These are phyloP conservation scores for Xylaria sp. DNA, from an alignment of 2,329 filamentous ascomycete genomes.

Conservation along the genomic window DNA sequence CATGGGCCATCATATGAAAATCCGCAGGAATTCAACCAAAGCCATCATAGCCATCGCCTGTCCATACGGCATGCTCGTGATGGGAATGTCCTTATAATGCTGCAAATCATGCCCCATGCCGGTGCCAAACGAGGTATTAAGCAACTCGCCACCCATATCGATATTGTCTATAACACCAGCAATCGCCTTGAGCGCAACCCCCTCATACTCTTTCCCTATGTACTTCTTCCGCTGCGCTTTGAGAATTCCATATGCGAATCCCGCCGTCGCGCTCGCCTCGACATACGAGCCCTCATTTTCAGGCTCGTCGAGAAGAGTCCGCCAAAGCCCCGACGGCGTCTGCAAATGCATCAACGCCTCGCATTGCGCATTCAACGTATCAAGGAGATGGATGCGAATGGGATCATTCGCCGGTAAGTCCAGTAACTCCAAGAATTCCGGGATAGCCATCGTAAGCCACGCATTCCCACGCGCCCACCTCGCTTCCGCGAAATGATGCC, in stretches of 20 bases:
- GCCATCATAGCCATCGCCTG: conserved; percentile 84
- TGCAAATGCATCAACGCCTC: conserved; percentile 59
- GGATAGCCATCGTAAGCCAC: conserved; percentile 80
- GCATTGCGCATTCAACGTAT: conserved; percentile 64
- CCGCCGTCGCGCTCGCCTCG: conserved; percentile 72
- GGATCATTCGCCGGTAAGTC: conserved; percentile 59
- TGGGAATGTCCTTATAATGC: conserved; percentile 70
- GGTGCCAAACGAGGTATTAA: conserved; percentile 72
- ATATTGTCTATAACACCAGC: conserved; percentile 63
- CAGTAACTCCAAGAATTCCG: conserved; percentile 71
- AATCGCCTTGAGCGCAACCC: conserved; percentile 59
- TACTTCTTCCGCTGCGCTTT: conserved; percentile 68
- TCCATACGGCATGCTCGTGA: conserved; percentile 79
- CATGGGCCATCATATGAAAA: conserved; percentile 38
- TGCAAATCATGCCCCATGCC: conserved; percentile 68
- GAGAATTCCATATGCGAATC: conserved; percentile 74
- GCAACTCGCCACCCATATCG: conserved; percentile 61
- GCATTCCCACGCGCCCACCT: conserved; percentile 58
- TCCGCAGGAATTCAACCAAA: conserved; percentile 65
- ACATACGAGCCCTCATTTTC: conserved; percentile 64
- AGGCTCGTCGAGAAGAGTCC: conserved; percentile 65
- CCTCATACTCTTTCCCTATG: conserved; percentile 55
- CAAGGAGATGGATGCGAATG: conserved; percentile 53
- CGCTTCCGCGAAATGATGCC: conserved; percentile 56
- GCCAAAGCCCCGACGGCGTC: conserved; percentile 60